Evolutionary conservation across 1,139 yeast genomes (phyloP).

Genomic region (Taiozyma sp.): DNA sequence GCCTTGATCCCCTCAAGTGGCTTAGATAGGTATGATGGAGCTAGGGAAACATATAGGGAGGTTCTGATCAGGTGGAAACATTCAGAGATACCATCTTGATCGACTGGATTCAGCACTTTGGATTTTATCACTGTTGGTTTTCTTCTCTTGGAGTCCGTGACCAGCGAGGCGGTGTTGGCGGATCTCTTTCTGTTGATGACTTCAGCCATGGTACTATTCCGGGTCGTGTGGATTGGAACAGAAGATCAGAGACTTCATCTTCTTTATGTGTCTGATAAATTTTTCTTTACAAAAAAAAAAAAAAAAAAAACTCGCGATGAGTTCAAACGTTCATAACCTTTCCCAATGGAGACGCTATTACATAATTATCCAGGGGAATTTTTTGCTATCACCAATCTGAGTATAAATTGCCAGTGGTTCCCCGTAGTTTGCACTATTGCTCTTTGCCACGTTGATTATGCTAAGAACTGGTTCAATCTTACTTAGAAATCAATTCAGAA

Average conservation of each 20-base stretch:
- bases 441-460: not conserved
- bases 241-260: not conserved
- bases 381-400: not conserved
- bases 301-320: conserved; percentile 5
- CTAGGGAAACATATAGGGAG: conserved; percentile 74
- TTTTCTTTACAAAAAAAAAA: not conserved
- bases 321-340: conserved; percentile 5
- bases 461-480: not conserved
- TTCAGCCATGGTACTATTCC: not conserved
- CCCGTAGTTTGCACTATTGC: not conserved
- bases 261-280: not conserved
- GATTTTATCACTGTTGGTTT: conserved; percentile 13
- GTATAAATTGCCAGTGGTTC: not conserved
- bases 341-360: not conserved
- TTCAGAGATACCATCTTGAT: conserved; percentile 34
- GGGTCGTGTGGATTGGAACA: not conserved
- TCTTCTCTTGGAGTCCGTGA: conserved; percentile 9
- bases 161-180: not conserved
- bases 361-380: not conserved
- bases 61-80: conserved; percentile 67
- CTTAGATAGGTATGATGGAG: conserved; percentile 66
- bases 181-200: conserved; percentile 1
- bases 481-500: not conserved
- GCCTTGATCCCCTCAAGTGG: conserved; percentile 77
- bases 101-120: conserved; percentile 27